Percentiles rank a stretch among this genome's conserved stretches.
These are phyloP conservation scores for Lagerstroemia speciosa DNA, from an alignment of 345 rosid species.

Conservation along the genomic window DNA sequence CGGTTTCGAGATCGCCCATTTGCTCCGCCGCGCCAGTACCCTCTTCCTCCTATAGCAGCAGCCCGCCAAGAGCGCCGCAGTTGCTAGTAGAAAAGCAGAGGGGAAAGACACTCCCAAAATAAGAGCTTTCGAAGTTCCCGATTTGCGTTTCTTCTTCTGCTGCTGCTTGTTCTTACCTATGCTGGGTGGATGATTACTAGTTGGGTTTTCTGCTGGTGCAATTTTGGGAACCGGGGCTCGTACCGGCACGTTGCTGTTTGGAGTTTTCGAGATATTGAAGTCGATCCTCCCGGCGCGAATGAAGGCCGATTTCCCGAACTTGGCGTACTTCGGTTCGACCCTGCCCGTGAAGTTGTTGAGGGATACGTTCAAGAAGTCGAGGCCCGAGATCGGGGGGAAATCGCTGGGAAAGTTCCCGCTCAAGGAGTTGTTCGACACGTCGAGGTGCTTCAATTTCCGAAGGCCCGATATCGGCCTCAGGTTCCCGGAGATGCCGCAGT, in stretches of 20 bases:
- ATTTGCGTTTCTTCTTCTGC: slow-evolving; percentile 16
- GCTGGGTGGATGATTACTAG: background rate
- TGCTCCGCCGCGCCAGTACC: slow-evolving; percentile 29
- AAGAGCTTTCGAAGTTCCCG: slow-evolving; percentile 19
- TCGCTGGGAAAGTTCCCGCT: slow-evolving; percentile 71
- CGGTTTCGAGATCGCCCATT: slow-evolving; percentile 89
- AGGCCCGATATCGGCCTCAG: slow-evolving; percentile 46
- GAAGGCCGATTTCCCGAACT: slow-evolving; percentile 70
- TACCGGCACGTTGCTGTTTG: slow-evolving; percentile 14
- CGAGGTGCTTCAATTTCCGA: slow-evolving; percentile 42
- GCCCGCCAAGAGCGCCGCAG: slow-evolving; percentile 29
- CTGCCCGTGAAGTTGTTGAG: slow-evolving; percentile 56
- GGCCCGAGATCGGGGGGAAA: slow-evolving; percentile 49
- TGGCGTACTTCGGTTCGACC: slow-evolving; percentile 21
- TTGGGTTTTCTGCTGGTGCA: background rate
- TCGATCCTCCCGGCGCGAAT: slow-evolving; percentile 37
- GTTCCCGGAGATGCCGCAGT: slow-evolving; percentile 51
- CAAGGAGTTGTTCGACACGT: slow-evolving; percentile 58
- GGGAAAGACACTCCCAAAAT: slow-evolving; percentile 36
- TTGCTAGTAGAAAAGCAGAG: background rate
- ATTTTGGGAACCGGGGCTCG: background rate
- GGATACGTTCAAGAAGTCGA: slow-evolving; percentile 58
- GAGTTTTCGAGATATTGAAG: slow-evolving; percentile 32
- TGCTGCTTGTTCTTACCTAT: slow-evolving; percentile 6
- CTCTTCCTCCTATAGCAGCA: slow-evolving; percentile 28